Base-by-base conservation (phyloP, 1,139 yeast species). In the Magnusiomyces fungicola region DNA sequence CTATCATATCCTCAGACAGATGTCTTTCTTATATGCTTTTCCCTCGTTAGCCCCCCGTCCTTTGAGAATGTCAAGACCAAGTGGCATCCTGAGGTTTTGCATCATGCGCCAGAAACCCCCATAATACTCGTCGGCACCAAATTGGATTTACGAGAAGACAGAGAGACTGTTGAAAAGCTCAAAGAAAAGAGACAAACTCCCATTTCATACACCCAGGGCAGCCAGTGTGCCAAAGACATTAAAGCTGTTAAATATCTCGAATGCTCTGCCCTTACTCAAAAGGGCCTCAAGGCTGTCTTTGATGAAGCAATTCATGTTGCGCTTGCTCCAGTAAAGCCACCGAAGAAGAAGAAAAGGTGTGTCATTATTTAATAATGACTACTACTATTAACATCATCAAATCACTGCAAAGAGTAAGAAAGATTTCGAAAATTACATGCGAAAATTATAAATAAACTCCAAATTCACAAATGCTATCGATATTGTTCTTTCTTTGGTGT, bases 1-100 rank as follows among this genome's bases (percentile, higher is more conserved):
- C 78, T 92, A 61, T 84, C 95, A 52, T 92, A 92, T 69, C 97
- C 98, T 22, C 92, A 94, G 51, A 92, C 98, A 16, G 97, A 90
- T 67, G 96, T 92, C 45, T 92, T 92, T 66, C 76, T 92, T 61
- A 95, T 89, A 49, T 90, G 97, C 69, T 90, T 90, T 69, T 83
- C 95, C 48, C 96, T 90, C 51, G 87, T 94, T 57, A 88, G 96
- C 27, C 97, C 97, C 38, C 95, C 97, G 39, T 84, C 95, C n/a
- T 92, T 90, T 68, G 97, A 92, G 71, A 92, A 92, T 71, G 97
- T 92, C 51, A 85, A 87, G 67, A 97, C 90, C 70, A 92, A 92
- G 69, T 92, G 98, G 98, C 83, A 88, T 72, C 97, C 97, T 32
- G 98, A 92, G 69, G 96, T 92, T 54, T 92, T 87, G 64, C 97